Evolutionary conservation across 306 rosid species (phyloP).

Genomic region (Nissolia schottii): DNA sequence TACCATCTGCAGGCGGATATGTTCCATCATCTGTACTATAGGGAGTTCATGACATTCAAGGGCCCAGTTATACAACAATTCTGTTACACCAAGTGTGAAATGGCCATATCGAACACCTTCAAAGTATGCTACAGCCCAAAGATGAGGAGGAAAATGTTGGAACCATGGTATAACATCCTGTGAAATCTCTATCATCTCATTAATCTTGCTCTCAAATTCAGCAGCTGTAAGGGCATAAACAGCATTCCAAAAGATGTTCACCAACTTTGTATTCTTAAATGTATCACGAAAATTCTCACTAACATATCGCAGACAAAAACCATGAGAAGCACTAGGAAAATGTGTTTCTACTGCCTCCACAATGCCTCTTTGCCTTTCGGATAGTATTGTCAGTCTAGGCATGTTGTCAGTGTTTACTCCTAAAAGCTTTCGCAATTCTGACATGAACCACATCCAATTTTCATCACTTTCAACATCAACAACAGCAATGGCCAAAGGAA

Average conservation of each 20-base stretch:
- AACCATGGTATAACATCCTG: conserved; percentile 85
- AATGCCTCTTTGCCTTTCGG: conserved; percentile 78
- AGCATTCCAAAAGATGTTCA: conserved; percentile 96
- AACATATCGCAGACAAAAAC: conserved; percentile 82
- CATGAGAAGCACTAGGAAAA: conserved; percentile 90
- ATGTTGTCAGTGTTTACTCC: conserved; percentile 94
- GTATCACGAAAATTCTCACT: conserved; percentile 96
- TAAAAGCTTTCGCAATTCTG: conserved; percentile 90
- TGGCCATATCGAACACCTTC: conserved; percentile 95
- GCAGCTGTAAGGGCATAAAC: conserved; percentile 93
- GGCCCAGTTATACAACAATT: conserved; percentile 94
- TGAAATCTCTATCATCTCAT: conserved; percentile 87
- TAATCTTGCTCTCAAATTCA: conserved; percentile 84
- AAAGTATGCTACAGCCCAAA: conserved; percentile 96
- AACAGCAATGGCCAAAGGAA: conserved; percentile 87
- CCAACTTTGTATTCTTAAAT: conserved; percentile 89
- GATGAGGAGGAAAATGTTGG: conserved; percentile 83
- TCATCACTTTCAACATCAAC: conserved; percentile 90
- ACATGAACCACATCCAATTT: conserved; percentile 99
- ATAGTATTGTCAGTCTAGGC: conserved; percentile 91
- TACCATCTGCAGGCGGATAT: conserved; percentile 69
- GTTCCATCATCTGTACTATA: conserved; percentile 93
- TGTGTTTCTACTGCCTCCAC: conserved; percentile 94
- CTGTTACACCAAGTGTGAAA: conserved; percentile 84
- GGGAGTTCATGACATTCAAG: conserved; percentile 99